Percentiles rank a stretch among this genome's conserved stretches.
These are phyloP conservation scores for Pholiota conissans DNA, from an alignment of 768 basidiomycete genomes.

Conservation along the genomic window DNA sequence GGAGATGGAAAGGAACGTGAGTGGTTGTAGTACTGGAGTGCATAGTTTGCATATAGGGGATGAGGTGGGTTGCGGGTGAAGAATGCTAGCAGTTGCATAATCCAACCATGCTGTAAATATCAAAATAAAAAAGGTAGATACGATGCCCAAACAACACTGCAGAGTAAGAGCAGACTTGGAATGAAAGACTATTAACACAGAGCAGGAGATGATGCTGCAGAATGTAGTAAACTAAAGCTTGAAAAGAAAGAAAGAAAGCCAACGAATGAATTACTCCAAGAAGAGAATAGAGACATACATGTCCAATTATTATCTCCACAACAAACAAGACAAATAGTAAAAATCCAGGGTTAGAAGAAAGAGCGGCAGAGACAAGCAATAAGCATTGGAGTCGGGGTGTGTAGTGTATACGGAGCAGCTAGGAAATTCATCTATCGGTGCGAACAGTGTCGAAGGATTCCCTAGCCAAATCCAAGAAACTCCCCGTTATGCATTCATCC, in stretches of 20 bases:
- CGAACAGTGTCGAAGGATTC: slow-evolving; percentile 49
- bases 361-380: too few relatives aligned
- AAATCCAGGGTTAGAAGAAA: background rate
- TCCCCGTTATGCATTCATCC: slow-evolving; percentile 23
- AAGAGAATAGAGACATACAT: background rate
- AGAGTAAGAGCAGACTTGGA: slow-evolving; percentile 6
- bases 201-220: background rate
- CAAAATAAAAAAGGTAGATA: slow-evolving; percentile 19
- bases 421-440: background rate
- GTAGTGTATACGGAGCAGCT: too few relatives aligned
- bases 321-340: background rate
- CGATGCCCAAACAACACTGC: slow-evolving; percentile 11
- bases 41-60: background rate
- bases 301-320: slow-evolving; percentile 1
- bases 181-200: slow-evolving; percentile 17
- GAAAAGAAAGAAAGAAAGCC: background rate
- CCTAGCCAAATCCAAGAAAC: slow-evolving; percentile 53
- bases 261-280: slow-evolving; percentile 12
- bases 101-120: slow-evolving; percentile 17
- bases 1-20: slow-evolving; percentile 6
- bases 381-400: background rate
- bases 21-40: background rate
- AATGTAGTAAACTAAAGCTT: slow-evolving; percentile 3
- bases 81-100: slow-evolving; percentile 13
- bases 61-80: background rate